Base-by-base conservation (phyloP, 345 rosid genomes). In the Psidium guajava region DNA sequence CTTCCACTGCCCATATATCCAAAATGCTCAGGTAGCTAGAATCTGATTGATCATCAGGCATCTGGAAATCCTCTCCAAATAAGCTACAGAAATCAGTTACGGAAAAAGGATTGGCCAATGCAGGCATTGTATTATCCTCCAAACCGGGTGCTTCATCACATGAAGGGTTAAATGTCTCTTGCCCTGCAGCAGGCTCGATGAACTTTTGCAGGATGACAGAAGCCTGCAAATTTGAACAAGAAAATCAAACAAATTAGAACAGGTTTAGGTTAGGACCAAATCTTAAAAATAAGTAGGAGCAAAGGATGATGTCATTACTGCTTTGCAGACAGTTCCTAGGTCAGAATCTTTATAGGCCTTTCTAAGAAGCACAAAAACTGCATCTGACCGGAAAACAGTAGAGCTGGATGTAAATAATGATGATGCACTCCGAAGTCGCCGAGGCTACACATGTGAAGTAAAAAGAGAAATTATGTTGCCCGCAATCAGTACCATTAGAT, bases 1-100 rank as follows among this genome's bases (percentile, higher is more conserved):
- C 98, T 91, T 95, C 98, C 84, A 94, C 94, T 10, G 94, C 95
- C 57, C 91, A 92, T 64, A 91, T 85, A 86, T 95, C 96, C 92
- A 95, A 91, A 86, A 93, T 86, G 87, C 88, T 90, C 59, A 94
- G 87, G 90, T 90, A 88, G 88, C 91, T 90, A 42, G 85, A 83
- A 86, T 94, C 93, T 90, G 94, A 90, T 8, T 87, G 83, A 90
- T 89, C 93, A 86, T 90, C 91, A 82, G 91, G 88, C 85, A 93
- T 77, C 85, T 55, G 92, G 87, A 93, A 93, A 69, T 93, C 94
- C 85, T 92, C 96, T 85, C 98, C 98, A 87, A 95, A 92, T 91
- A 95, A 89, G 86, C 89, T 91, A 85, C 94, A 92, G 90, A 93
- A 95, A 89, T 94, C 95, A 82, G 83, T 88, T 61, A 89, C 85